These are phyloP conservation scores for Stylosanthes scabra DNA, from an alignment of 331 rosid genomes.

Conservation along the genomic window DNA sequence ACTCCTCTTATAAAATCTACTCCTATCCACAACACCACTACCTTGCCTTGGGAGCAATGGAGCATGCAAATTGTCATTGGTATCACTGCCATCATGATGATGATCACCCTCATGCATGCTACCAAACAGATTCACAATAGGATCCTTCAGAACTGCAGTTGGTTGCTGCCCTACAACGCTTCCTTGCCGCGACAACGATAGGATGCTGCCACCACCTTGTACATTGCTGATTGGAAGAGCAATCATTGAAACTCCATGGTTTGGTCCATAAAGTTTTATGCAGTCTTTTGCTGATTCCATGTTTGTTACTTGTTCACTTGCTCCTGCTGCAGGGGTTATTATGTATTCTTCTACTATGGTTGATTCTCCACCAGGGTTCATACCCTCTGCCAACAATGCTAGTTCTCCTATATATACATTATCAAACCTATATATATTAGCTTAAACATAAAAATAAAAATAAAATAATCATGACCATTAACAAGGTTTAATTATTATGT, in stretches of 20 bases:
- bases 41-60: slow-evolving; percentile 65
- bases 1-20: slow-evolving; percentile 19
- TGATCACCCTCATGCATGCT: slow-evolving; percentile 65
- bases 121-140: slow-evolving; percentile 79
- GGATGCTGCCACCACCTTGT: slow-evolving; percentile 64
- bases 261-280: slow-evolving; percentile 75
- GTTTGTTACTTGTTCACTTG: slow-evolving; percentile 42
- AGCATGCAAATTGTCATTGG: slow-evolving; percentile 52
- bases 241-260: slow-evolving; percentile 76
- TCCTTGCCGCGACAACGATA: slow-evolving; percentile 64
- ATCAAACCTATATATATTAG: neutral
- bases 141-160: slow-evolving; percentile 59
- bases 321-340: slow-evolving; percentile 63
- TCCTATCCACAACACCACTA: slow-evolving; percentile 47
- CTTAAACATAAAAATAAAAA: no score
- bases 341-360: slow-evolving; percentile 82
- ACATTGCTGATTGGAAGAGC: slow-evolving; percentile 70
- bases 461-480: no score
- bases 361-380: slow-evolving; percentile 75
- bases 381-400: slow-evolving; percentile 91
- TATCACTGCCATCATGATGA: neutral
- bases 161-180: slow-evolving; percentile 53
- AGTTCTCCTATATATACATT: slow-evolving; percentile 73
- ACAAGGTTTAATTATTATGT: no score
- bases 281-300: slow-evolving; percentile 60